Conservation (phyloP, 164 flowering plant genomes). For the Akebia trifoliata region DNA sequence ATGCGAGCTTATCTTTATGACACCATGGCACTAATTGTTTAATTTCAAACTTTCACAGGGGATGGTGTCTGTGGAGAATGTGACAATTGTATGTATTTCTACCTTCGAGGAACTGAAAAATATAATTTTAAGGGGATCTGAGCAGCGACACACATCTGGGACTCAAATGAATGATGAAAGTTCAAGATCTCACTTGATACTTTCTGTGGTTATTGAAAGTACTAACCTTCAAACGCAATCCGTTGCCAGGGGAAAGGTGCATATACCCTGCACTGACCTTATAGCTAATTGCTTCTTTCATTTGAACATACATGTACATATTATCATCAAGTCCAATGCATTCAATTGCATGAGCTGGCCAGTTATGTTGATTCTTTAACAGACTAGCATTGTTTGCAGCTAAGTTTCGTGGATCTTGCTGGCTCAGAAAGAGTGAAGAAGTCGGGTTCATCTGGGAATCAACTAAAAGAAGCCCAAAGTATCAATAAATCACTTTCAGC, state of each 20-base stretch:
- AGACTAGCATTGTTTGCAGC: constrained; percentile 43
- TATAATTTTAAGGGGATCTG: constrained; percentile 76
- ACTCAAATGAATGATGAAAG: constrained; percentile 98
- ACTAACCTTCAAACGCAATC: constrained; percentile 93
- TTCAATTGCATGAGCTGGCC: not conserved
- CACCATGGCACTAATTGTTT: constrained; percentile 7
- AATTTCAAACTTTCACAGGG: constrained; percentile 43
- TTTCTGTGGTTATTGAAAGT: constrained; percentile 86
- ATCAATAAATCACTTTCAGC: constrained; percentile 98
- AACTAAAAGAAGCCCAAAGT: constrained; percentile 97
- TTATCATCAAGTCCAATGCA: not conserved
- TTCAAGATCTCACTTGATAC: constrained; percentile 90
- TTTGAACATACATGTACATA: not conserved
- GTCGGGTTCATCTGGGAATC: constrained; percentile 90
- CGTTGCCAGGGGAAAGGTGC: constrained; percentile 91
- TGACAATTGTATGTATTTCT: constrained; percentile 60
- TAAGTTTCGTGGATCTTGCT: constrained; percentile 99
- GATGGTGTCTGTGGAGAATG: constrained; percentile 91
- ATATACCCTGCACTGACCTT: not conserved
- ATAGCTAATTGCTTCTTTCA: not conserved
- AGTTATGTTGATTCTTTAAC: not conserved
- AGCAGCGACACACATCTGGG: constrained; percentile 79
- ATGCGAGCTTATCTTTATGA: no score
- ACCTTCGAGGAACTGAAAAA: constrained; percentile 64
- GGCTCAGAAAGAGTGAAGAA: constrained; percentile 97